A percentile compares a stretch with the other conserved stretches of the same genome.
phyloP scores from a whole-genome alignment of 1,284 basidiomycete species.

The Kwoniella shivajii region DNA sequence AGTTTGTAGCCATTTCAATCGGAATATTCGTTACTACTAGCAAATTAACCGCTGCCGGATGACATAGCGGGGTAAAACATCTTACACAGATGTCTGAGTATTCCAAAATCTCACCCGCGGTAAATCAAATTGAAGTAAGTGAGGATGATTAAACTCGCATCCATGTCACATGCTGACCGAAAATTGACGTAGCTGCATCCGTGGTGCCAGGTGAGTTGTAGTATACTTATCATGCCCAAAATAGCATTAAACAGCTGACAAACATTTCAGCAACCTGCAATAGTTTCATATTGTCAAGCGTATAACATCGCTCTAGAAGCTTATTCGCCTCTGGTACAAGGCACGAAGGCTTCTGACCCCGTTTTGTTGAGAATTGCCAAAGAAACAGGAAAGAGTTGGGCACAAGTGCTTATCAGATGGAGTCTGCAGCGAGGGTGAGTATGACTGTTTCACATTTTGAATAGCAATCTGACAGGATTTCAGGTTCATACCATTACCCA shows the following conservation, averaged over 20 bases:
- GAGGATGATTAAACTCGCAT: not conserved
- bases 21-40: not conserved
- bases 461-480: not conserved
- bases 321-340: conserved; percentile 72
- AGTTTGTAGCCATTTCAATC: conserved; percentile 26
- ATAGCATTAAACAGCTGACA: too few relatives aligned
- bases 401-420: conserved; percentile 78
- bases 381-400: conserved; percentile 66
- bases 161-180: not conserved
- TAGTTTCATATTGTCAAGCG: conserved; percentile 70
- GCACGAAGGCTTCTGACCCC: conserved; percentile 59
- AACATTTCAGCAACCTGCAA: conserved; percentile 66
- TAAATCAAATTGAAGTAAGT: conserved; percentile 71
- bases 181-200: conserved; percentile 67
- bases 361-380: conserved; percentile 61
- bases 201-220: conserved; percentile 58
- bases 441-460: not conserved
- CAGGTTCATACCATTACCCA: conserved; percentile 73
- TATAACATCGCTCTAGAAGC: conserved; percentile 74
- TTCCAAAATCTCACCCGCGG: conserved; percentile 61
- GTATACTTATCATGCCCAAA: too few relatives aligned
- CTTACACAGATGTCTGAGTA: conserved; percentile 68
- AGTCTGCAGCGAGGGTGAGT: conserved; percentile 72
- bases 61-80: conserved; percentile 67
- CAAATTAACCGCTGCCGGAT: not conserved